A percentile compares a stretch with the other conserved stretches of the same genome.
Conservation (phyloP, 2,329 filamentous ascomycete species). For the Dothistroma pini region DNA sequence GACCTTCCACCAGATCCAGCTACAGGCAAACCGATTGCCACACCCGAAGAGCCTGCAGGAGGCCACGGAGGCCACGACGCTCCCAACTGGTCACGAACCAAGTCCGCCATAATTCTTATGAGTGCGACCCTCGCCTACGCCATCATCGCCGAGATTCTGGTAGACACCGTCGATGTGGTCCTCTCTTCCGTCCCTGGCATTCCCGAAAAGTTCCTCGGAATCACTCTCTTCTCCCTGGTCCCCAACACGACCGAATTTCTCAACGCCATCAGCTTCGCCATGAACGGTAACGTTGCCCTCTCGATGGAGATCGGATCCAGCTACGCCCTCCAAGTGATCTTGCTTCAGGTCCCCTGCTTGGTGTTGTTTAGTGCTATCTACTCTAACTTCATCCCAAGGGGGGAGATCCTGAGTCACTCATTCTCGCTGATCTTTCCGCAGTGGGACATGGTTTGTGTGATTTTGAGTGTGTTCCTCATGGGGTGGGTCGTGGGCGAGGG, state of each 20-base stretch:
- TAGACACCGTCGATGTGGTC: constrained; percentile 96
- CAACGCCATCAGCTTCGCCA: constrained; percentile 98
- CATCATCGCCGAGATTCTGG: constrained; percentile 94
- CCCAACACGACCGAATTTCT: constrained; percentile 98
- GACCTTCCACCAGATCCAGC: constrained; percentile 27
- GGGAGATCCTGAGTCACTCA: constrained; percentile 58
- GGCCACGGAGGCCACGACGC: constrained; percentile 78
- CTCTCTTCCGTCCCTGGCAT: constrained; percentile 76
- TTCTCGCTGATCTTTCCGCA: constrained; percentile 93
- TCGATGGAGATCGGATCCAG: constrained; percentile 99
- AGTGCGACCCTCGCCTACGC: constrained; percentile 89
- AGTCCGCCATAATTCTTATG: constrained; percentile 85
- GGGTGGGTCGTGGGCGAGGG: constrained; percentile 98
- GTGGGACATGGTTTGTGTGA: constrained; percentile 98
- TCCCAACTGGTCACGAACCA: constrained; percentile 93
- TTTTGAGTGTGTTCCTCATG: constrained; percentile 90
- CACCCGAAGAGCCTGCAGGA: constrained; percentile 35
- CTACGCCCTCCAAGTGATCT: constrained; percentile 92
- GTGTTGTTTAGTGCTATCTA: constrained; percentile 86
- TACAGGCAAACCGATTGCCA: constrained; percentile 44
- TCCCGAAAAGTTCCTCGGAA: constrained; percentile 95
- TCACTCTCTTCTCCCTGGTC: constrained; percentile 93
- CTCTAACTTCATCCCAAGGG: constrained; percentile 53
- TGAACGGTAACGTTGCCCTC: constrained; percentile 98
- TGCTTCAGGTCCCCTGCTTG: constrained; percentile 88